These are phyloP conservation scores for Nicotiana attenuata DNA, from an alignment of 257 asterid species.

Conservation along the genomic window DNA sequence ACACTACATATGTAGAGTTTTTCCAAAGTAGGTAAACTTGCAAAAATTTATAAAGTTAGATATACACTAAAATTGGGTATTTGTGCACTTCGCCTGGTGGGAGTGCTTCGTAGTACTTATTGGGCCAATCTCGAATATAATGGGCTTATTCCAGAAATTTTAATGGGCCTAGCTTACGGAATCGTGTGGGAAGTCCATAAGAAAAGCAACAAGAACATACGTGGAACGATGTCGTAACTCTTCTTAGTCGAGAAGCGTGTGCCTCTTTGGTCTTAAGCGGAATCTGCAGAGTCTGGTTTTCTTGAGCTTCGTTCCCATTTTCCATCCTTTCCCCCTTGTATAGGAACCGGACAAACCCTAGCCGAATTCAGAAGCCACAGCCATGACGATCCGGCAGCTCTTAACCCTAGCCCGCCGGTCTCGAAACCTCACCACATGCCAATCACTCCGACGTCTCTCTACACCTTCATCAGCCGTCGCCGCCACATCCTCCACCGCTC, in stretches of 20 bases:
- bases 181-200: neutral
- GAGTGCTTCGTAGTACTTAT: too few relatives aligned
- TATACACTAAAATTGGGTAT: too few relatives aligned
- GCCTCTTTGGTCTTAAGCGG: neutral
- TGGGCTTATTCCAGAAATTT: too few relatives aligned
- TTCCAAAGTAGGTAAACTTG: too few relatives aligned
- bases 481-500: constrained; percentile 4
- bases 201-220: neutral
- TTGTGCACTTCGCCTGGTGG: too few relatives aligned
- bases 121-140: too few relatives aligned
- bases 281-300: neutral
- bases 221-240: neutral
- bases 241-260: neutral
- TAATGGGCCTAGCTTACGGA: neutral
- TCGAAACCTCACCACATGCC: constrained; percentile 21
- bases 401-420: constrained; percentile 50
- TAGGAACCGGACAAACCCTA: constrained; percentile 28
- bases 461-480: constrained; percentile 39
- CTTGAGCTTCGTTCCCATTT: neutral
- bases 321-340: neutral
- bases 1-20: too few relatives aligned
- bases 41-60: too few relatives aligned
- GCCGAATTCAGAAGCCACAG: neutral
- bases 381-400: constrained; percentile 74
- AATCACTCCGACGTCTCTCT: constrained; percentile 36